These are phyloP conservation scores for Ramaria sp. DNA, from an alignment of 768 basidiomycete species.

Conservation along the genomic window DNA sequence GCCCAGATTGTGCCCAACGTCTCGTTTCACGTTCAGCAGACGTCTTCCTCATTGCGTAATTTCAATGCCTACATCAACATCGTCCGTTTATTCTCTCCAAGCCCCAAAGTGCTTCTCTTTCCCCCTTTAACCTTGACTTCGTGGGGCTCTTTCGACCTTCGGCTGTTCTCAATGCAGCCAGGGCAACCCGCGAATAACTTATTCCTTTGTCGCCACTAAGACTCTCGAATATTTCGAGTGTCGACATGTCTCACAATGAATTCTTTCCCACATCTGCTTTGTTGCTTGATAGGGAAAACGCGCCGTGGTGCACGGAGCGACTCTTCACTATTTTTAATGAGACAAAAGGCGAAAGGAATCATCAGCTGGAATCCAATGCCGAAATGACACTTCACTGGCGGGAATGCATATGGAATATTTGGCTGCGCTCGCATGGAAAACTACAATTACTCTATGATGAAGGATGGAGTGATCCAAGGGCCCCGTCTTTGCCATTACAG, in stretches of 20 bases:
- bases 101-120: neutral
- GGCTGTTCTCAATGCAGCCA: neutral
- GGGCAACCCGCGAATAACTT: neutral
- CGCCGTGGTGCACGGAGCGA: neutral
- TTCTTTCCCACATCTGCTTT: neutral
- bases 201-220: neutral
- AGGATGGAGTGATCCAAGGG: neutral
- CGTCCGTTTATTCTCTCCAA: neutral
- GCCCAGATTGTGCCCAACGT: neutral
- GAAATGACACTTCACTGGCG: neutral
- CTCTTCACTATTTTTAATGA: neutral
- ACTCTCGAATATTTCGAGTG: neutral
- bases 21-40: neutral
- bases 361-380: neutral
- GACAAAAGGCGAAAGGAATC: neutral
- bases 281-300: neutral
- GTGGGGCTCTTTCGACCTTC: neutral
- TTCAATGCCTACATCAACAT: slow-evolving; percentile 1
- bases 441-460: neutral
- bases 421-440: neutral
- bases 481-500: neutral
- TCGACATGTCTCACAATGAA: neutral
- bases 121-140: neutral
- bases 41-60: neutral
- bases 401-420: neutral